These are phyloP conservation scores for Sphaerulina vaccinii DNA, from an alignment of 2,329 filamentous ascomycete species.

Conservation along the genomic window DNA sequence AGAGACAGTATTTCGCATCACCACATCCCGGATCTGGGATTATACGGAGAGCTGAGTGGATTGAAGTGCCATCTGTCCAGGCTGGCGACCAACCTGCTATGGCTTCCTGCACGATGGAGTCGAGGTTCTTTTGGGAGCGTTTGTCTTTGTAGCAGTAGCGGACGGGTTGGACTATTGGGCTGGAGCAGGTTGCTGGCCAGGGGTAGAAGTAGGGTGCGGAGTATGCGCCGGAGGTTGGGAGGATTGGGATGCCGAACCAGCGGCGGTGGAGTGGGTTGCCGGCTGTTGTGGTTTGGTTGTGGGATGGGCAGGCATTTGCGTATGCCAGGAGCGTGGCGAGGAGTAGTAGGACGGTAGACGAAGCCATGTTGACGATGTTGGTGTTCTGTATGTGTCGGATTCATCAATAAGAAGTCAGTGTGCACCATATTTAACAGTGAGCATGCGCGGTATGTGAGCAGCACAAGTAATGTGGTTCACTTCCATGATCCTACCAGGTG, in stretches of 20 bases:
- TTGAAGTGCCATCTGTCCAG: background rate
- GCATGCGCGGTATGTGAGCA: no score
- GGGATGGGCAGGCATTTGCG: no score
- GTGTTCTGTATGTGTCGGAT: no score
- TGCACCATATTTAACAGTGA: no score
- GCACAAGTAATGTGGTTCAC: no score
- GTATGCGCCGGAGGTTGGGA: background rate
- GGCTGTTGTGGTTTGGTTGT: no score
- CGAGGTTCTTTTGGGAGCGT: constrained; percentile 20
- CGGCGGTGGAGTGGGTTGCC: constrained; percentile 6
- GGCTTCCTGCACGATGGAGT: constrained; percentile 18
- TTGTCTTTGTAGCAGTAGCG: constrained; percentile 27
- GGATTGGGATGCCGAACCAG: constrained; percentile 19
- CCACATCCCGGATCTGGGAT: constrained; percentile 14
- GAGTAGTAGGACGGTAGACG: no score
- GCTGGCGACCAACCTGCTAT: constrained; percentile 24
- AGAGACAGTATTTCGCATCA: constrained; percentile 4
- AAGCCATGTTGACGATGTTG: no score
- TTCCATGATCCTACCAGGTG: no score
- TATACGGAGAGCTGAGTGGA: constrained; percentile 16
- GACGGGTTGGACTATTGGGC: constrained; percentile 14
- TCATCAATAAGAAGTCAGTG: no score
- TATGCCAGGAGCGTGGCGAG: no score
- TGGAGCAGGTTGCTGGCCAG: constrained; percentile 21
- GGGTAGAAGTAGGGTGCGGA: constrained; percentile 12